Conservation (phyloP, 1,139 yeast genomes). For the Suhomyces guaymorum region DNA sequence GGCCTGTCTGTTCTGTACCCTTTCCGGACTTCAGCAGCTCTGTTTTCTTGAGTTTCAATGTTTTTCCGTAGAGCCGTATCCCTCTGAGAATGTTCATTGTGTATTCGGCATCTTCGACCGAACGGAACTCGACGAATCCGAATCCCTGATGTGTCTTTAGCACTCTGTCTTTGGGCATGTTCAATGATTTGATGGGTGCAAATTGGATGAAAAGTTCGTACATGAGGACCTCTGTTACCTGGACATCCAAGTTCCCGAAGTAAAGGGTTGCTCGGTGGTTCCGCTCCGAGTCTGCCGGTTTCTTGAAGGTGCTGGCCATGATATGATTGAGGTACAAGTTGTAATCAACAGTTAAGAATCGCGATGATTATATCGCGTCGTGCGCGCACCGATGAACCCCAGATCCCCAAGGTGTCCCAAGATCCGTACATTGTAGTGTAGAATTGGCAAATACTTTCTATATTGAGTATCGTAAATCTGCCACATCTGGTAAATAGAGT, state of each 20-base stretch:
- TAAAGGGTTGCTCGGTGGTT: slow-evolving; percentile 72
- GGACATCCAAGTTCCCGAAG: slow-evolving; percentile 80
- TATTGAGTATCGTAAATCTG: too few relatives aligned
- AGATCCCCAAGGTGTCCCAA: too few relatives aligned
- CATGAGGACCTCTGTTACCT: slow-evolving; percentile 64
- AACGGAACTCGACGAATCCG: slow-evolving; percentile 79
- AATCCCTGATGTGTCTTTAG: slow-evolving; percentile 76
- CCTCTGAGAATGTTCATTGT: slow-evolving; percentile 64
- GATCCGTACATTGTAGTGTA: too few relatives aligned
- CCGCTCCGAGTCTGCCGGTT: slow-evolving; percentile 44
- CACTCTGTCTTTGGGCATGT: slow-evolving; percentile 79
- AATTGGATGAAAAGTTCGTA: slow-evolving; percentile 85
- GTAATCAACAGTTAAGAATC: neutral
- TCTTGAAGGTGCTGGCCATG: slow-evolving; percentile 28
- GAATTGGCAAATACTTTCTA: too few relatives aligned
- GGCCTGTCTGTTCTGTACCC: neutral
- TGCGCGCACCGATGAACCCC: slow-evolving; percentile 6
- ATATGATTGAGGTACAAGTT: neutral
- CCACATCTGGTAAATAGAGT: too few relatives aligned
- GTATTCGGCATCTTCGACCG: slow-evolving; percentile 67
- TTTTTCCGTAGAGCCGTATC: slow-evolving; percentile 62
- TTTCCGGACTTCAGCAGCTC: slow-evolving; percentile 14
- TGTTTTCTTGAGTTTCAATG: slow-evolving; percentile 59
- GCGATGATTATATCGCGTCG: slow-evolving; percentile 25
- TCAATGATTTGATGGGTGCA: slow-evolving; percentile 71